A percentile compares a stretch with the other conserved stretches of the same genome.
These are phyloP conservation scores for Emmonsia crescens DNA, from an alignment of 2,329 filamentous ascomycete genomes.

Conservation along the genomic window DNA sequence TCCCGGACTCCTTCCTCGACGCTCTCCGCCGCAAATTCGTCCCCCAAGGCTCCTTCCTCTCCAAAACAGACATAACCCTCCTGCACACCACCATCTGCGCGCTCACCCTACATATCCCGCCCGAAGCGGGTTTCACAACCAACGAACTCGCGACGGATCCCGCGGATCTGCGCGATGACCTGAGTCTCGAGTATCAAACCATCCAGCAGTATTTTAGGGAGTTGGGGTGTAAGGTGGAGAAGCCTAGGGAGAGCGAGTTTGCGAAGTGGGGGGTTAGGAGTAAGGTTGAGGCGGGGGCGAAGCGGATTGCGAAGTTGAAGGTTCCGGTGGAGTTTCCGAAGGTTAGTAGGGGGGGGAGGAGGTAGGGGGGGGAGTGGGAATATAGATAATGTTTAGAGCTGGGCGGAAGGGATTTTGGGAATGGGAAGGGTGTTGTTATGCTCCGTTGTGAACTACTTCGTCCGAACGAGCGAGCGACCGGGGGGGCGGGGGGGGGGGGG, in stretches of 20 bases:
- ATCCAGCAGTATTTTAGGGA: slow-evolving; percentile 36
- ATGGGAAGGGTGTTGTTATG: neutral
- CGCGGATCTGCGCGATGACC: slow-evolving; percentile 35
- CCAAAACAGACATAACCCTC: slow-evolving; percentile 31
- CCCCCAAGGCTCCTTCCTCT: slow-evolving; percentile 25
- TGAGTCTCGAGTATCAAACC: slow-evolving; percentile 27
- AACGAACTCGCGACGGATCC: slow-evolving; percentile 35
- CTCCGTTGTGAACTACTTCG: no score
- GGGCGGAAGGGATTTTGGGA: neutral
- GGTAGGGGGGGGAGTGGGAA: slow-evolving; percentile 11
- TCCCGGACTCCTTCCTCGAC: slow-evolving; percentile 32
- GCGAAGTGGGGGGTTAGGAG: slow-evolving; percentile 40
- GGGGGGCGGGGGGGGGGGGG: neutral
- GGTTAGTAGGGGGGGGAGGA: slow-evolving; percentile 31
- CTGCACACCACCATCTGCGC: slow-evolving; percentile 38
- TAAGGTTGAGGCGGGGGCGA: slow-evolving; percentile 45
- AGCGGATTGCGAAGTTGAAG: slow-evolving; percentile 56
- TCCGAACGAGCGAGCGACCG: no score
- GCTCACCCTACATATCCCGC: slow-evolving; percentile 36
- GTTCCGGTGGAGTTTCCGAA: slow-evolving; percentile 79
- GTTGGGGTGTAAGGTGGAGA: slow-evolving; percentile 35
- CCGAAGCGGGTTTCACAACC: slow-evolving; percentile 25
- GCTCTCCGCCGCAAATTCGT: slow-evolving; percentile 33
- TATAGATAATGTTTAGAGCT: neutral
- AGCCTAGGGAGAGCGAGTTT: slow-evolving; percentile 31